These are phyloP conservation scores for Colletotrichum cereale DNA, from an alignment of 2,329 filamentous ascomycete genomes.

Conservation along the genomic window DNA sequence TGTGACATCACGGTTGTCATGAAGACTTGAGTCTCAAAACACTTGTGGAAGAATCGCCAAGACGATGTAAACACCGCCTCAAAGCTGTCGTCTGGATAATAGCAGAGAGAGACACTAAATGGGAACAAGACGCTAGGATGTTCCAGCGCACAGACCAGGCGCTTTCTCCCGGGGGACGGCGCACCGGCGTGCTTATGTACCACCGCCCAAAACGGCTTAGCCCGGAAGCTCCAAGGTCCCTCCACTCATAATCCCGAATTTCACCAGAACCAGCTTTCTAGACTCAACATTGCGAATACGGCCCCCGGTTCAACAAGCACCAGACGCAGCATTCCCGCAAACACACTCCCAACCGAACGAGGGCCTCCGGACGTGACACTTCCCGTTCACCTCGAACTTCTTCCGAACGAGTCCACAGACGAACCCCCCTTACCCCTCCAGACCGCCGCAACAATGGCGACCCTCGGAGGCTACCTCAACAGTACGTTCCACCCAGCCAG, in stretches of 20 bases:
- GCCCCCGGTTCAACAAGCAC: slow-evolving; percentile 1
- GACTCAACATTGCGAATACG: slow-evolving; percentile 27
- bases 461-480: slow-evolving; percentile 59
- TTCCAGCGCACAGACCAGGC: slow-evolving; percentile 20
- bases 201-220: slow-evolving; percentile 29
- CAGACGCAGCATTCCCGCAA: not conserved
- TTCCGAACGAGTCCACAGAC: not conserved
- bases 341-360: not conserved
- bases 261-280: slow-evolving; percentile 20
- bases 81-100: not conserved
- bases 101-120: not conserved
- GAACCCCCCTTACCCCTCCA: not conserved
- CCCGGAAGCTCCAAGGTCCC: slow-evolving; percentile 29
- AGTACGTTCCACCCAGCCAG: slow-evolving; percentile 48
- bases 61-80: not conserved
- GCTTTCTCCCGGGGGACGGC: not conserved
- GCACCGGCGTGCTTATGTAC: not conserved
- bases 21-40: not conserved
- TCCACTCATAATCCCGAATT: slow-evolving; percentile 36
- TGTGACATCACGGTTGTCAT: not conserved
- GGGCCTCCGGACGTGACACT: not conserved
- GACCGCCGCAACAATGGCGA: slow-evolving; percentile 52
- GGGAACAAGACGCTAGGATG: not conserved
- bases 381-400: not conserved
- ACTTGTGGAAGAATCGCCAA: not conserved